Conservation (phyloP, 2,329 filamentous ascomycete genomes). For the Penicillium aurantiogriseum region DNA sequence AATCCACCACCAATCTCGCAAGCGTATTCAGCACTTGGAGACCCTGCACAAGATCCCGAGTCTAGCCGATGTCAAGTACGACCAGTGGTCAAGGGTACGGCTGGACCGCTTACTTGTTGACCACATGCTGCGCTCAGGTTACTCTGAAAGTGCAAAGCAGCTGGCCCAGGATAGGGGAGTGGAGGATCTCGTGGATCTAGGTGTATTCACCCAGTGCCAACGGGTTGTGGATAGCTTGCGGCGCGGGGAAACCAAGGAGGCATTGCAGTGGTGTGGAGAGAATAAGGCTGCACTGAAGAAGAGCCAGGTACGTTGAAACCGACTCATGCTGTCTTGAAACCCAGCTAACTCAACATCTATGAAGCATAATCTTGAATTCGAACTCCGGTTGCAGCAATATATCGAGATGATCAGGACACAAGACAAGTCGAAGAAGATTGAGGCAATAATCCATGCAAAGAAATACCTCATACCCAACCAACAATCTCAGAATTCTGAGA, state of each 20-base stretch:
- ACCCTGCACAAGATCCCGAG: constrained; percentile 76
- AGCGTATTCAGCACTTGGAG: constrained; percentile 76
- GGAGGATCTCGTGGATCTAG: constrained; percentile 78
- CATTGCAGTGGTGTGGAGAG: constrained; percentile 85
- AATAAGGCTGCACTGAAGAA: constrained; percentile 92
- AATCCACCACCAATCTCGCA: constrained; percentile 71
- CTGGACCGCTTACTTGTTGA: constrained; percentile 88
- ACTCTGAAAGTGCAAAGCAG: constrained; percentile 70
- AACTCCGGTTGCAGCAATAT: constrained; percentile 90
- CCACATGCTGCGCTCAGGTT: constrained; percentile 82
- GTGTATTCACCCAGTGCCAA: constrained; percentile 81
- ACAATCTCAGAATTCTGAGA: constrained; percentile 65
- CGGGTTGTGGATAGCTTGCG: constrained; percentile 72
- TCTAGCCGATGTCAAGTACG: constrained; percentile 89
- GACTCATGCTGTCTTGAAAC: neutral
- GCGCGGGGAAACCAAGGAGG: constrained; percentile 70
- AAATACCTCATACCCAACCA: constrained; percentile 74
- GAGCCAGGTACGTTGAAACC: constrained; percentile 61
- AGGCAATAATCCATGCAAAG: constrained; percentile 78
- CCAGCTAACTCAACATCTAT: neutral
- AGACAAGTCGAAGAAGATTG: constrained; percentile 62
- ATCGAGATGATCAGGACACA: constrained; percentile 80
- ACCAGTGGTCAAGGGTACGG: constrained; percentile 78
- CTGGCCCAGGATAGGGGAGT: constrained; percentile 75
- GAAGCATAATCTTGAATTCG: constrained; percentile 82